Base-by-base conservation (phyloP, 208 protist genomes). In the Trypanosomatidae sp. region DNA sequence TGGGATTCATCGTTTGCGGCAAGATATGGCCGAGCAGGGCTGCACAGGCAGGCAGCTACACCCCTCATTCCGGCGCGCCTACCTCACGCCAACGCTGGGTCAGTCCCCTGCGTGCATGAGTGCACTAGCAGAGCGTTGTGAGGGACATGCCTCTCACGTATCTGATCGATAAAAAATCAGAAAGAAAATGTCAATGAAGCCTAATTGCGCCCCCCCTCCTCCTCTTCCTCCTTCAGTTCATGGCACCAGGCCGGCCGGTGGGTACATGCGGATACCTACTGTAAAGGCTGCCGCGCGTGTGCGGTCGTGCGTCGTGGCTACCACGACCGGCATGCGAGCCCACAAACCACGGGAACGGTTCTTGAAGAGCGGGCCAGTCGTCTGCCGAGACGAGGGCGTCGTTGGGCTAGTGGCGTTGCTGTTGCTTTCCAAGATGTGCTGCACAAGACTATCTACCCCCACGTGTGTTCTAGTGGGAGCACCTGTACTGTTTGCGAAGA, bases 201-300 rank as follows among this genome's bases (percentile, higher is more conserved):
- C 10, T 22, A 53, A 53, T 56, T 56, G 4, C 52, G 52, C 52
- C 52, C 52, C 8, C 17, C 22, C 25, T 19, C 17, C 8, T 50
- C 17, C 47, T 19, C 47, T 17, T 50, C 46, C 17, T 17, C 46
- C 50, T n/a, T 55, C 60, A 19, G n/a, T 19, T 55, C 53, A 74
- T 53, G 66, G 33, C 17, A 46, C 67, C 19, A 72, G 53, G 22
- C 71, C 39, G n/a, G 73, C 80, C 5, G 90, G 84, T 39, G 90
- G 90, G 74, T 88, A 86, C 84, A 92, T 90, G 22, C 74, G 47
- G 52, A 91, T 59, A 9, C 88, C 90, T 43, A 90, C 66, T 53
- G 82, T 84, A 62, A 89, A 92, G 50, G 90, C 85, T 8, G 71
- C 71, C 19, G 73, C 39, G 28, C 90, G 81, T 12, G 88, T 91